Conservation (phyloP, 2,329 filamentous ascomycete species). For the Drechslerella dactyloides region DNA sequence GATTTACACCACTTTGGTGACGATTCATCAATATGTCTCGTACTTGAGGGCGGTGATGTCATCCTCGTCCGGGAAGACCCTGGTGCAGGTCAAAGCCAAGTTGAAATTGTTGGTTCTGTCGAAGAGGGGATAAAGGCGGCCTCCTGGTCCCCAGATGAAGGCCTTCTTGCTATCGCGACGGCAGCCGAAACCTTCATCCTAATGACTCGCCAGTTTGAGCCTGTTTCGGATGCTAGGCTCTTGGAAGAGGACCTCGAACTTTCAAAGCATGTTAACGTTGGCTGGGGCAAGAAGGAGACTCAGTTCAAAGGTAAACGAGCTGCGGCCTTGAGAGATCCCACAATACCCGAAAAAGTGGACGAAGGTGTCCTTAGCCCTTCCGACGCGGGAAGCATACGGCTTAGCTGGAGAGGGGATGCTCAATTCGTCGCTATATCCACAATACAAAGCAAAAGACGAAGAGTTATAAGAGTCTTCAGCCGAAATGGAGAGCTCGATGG, state of each 20-base stretch:
- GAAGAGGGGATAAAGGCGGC: conserved; percentile 89
- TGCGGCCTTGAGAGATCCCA: conserved; percentile 85
- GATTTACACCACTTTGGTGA: conserved; percentile 86
- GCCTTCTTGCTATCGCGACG: conserved; percentile 83
- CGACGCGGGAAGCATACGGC: conserved; percentile 74
- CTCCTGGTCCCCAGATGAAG: conserved; percentile 93
- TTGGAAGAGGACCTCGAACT: conserved; percentile 77
- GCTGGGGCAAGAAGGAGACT: conserved; percentile 97
- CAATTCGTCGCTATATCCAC: conserved; percentile 87
- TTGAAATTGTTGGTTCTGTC: conserved; percentile 94
- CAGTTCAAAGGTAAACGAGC: conserved; percentile 94
- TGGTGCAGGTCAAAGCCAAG: conserved; percentile 71
- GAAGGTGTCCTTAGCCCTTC: conserved; percentile 74
- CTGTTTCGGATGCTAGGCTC: conserved; percentile 76
- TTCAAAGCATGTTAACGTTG: conserved; percentile 94
- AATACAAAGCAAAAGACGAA: conserved; percentile 71
- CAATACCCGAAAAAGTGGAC: conserved; percentile 89
- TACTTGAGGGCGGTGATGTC: conserved; percentile 90
- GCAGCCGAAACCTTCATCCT: conserved; percentile 79
- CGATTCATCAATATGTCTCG: conserved; percentile 75
- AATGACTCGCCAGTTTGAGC: conserved; percentile 91
- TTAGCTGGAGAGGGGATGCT: conserved; percentile 95
- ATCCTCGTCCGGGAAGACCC: conserved; percentile 78
- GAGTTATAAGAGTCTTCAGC: conserved; percentile 87
- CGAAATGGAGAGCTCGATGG: conserved; percentile 89